Evolutionary conservation across 75 land plant genomes (phyloP), one percentile per base, ranked within the genome.

Genomic region (Pseudotsuga menziesii): DNA sequence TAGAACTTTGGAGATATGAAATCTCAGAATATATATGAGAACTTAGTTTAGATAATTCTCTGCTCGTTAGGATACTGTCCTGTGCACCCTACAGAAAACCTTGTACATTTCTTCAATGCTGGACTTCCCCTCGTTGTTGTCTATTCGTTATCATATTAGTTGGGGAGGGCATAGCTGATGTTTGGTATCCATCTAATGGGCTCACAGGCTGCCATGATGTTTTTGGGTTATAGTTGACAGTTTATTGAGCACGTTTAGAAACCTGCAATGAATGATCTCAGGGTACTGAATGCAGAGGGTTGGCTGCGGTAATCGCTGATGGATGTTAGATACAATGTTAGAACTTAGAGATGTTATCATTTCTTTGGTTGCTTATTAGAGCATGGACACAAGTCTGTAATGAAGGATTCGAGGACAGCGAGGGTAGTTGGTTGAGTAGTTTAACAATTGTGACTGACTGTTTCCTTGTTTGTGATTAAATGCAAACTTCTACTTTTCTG

Each of bases 241-340:
- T 64, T 64, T 64, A 29, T 61, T 35, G 41, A 64, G 69, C 20
- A 32, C 15, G 36, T 16, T 16, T 17, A 64, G 41, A 64, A 32
- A 20, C n/a, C 41, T 64, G 69, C 69, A 35, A 64, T 64, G 41
- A 64, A 64, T 64, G 39, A 64, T 64, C 35, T 41, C 16, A 64
- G 69, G 69, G 35, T 64, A 29, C 41, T 17, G 41, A 64, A 17
- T 64, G n/a, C 7, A 64, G 7, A 4, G 32, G 32, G 41, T 17
- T 64, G n/a, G 35, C n/a, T 35, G 16, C 9, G 19, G 35, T 36
- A 35, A 15, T 19, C 7, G 17, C 35, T 64, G 8, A 2, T 35
- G n/a, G 16, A 17, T 64, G n/a, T 29, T 32, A 29, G 19, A 29
- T 14, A 29, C 41, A 17, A 35, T 64, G n/a, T 64, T 8, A 48